Evolutionary conservation across 768 basidiomycete genomes (phyloP).

Genomic region (Tubosaeta sp.): DNA sequence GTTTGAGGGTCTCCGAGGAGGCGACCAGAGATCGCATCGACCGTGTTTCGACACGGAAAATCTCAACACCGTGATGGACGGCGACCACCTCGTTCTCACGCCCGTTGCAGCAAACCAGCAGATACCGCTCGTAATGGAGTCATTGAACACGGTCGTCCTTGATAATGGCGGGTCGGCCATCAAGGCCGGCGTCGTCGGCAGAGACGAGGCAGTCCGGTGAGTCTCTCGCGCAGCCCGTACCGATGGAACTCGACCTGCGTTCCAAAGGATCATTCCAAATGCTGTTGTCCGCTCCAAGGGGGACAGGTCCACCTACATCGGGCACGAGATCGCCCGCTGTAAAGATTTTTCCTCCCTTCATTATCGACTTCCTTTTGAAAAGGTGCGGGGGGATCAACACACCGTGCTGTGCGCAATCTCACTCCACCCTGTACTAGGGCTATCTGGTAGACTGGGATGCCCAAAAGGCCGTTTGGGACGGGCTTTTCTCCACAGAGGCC

Average conservation of each 20-base stretch:
- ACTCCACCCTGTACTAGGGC: slow-evolving; percentile 51
- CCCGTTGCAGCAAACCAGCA: slow-evolving; percentile 4
- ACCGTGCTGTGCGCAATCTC: not conserved
- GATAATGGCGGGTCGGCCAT: slow-evolving; percentile 87
- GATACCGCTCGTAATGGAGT: not conserved
- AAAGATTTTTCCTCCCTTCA: slow-evolving; percentile 76
- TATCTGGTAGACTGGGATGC: slow-evolving; percentile 94
- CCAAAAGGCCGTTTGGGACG: slow-evolving; percentile 93
- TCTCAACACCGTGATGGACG: slow-evolving; percentile 6
- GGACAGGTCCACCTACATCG: slow-evolving; percentile 79
- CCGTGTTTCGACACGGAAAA: not conserved
- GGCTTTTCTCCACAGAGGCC: slow-evolving; percentile 70
- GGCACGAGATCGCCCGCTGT: slow-evolving; percentile 78
- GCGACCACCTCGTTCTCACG: slow-evolving; percentile 9
- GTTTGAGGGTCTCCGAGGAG: slow-evolving; percentile 11
- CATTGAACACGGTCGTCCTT: slow-evolving; percentile 52
- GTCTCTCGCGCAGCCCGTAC: slow-evolving; percentile 3
- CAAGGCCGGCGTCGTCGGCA: slow-evolving; percentile 60
- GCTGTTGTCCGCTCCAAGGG: slow-evolving; percentile 81
- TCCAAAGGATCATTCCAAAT: slow-evolving; percentile 65
- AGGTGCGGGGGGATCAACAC: slow-evolving; percentile 41
- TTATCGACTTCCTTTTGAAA: slow-evolving; percentile 84
- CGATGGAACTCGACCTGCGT: slow-evolving; percentile 1
- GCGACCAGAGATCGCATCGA: not conserved
- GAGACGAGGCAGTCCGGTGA: slow-evolving; percentile 26